These are phyloP conservation scores for Lipomyces yamadae DNA, from an alignment of 805 yeast species.

Conservation along the genomic window DNA sequence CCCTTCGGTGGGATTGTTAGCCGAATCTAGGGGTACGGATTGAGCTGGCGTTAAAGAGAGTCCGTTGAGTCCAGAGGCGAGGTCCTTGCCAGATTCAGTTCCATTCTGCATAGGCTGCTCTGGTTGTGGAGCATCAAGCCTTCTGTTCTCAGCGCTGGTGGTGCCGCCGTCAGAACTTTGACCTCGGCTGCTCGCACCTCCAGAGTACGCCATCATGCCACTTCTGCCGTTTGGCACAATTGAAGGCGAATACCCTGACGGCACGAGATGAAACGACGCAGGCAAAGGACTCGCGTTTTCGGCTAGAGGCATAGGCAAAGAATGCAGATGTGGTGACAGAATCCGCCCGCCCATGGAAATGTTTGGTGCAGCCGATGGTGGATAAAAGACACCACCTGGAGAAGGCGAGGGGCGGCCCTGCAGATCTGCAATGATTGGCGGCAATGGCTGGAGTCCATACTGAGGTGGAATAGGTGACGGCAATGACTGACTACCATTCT, in stretches of 20 bases:
- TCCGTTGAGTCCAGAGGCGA: constrained; percentile 10
- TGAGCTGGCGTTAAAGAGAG: constrained; percentile 10
- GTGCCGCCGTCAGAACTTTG: constrained; percentile 3
- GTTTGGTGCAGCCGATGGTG: constrained; percentile 2
- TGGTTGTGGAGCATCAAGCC: neutral
- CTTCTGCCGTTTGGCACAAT: constrained; percentile 7
- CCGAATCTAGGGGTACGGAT: neutral
- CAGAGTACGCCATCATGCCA: neutral
- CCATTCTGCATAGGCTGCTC: neutral
- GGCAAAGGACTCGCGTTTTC: neutral
- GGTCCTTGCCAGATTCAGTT: neutral
- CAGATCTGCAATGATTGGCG: constrained; percentile 9
- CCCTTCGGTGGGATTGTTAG: neutral
- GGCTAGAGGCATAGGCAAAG: neutral
- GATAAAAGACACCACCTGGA: neutral
- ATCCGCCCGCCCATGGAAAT: constrained; percentile 8
- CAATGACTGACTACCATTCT: neutral
- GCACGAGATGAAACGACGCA: constrained; percentile 4
- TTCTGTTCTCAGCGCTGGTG: neutral
- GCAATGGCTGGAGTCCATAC: constrained; percentile 9
- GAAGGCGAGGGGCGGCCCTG: constrained; percentile 6
- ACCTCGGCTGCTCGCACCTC: neutral
- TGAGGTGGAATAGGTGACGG: constrained; percentile 3
- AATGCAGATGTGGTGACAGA: neutral
- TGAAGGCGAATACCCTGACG: neutral